A percentile compares a stretch with the other conserved stretches of the same genome.
Evolutionary conservation across 495 filamentous ascomycete species (phyloP).

Genomic region (Neurospora sp.): DNA sequence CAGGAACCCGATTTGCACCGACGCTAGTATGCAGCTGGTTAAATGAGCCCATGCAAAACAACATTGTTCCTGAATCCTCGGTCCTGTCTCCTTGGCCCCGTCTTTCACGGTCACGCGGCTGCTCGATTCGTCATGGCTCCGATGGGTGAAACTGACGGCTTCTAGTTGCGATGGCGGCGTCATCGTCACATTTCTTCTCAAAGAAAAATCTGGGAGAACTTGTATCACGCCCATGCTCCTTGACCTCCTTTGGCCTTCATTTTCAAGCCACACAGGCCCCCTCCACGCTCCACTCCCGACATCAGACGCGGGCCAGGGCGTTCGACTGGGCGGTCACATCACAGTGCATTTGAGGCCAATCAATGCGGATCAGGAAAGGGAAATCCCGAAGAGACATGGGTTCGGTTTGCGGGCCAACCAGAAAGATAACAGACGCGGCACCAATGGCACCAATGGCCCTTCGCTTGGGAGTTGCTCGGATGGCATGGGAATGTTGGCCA

Average conservation of each 20-base stretch:
- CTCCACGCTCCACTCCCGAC: background rate
- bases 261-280: background rate
- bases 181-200: background rate
- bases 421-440: background rate
- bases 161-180: background rate
- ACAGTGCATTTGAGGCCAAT: background rate
- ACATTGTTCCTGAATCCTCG: background rate
- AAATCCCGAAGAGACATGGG: conserved; percentile 10
- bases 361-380: conserved; percentile 1
- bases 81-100: background rate
- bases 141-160: background rate
- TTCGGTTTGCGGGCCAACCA: conserved; percentile 11
- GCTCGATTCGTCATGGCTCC: background rate
- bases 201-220: background rate
- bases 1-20: background rate
- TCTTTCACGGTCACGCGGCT: background rate
- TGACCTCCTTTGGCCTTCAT: background rate
- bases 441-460: background rate
- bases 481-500: background rate
- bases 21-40: background rate
- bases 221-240: background rate
- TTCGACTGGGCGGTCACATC: background rate
- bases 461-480: background rate
- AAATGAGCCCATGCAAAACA: background rate
- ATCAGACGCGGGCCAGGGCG: background rate